These are phyloP conservation scores for Luzula sylvatica DNA, from an alignment of 176 grass and related monocot genomes.

Conservation along the genomic window DNA sequence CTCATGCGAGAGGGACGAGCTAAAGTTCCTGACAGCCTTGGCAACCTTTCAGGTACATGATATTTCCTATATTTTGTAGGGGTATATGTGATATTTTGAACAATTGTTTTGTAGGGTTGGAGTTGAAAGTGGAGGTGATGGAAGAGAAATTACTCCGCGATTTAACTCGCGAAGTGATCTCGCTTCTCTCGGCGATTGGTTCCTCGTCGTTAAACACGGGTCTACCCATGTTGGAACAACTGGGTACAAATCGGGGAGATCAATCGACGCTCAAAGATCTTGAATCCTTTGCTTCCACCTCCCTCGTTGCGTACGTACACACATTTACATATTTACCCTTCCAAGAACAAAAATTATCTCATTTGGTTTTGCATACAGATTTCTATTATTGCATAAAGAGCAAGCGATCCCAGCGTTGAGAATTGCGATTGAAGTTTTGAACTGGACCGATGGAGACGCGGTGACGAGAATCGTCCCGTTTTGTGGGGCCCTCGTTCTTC, in stretches of 20 bases:
- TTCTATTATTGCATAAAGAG: slow-evolving; percentile 48
- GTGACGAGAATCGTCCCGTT: slow-evolving; percentile 69
- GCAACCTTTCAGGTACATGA: slow-evolving; percentile 57
- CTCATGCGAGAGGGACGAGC: slow-evolving; percentile 67
- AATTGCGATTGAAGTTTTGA: slow-evolving; percentile 63
- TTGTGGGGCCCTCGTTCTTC: slow-evolving; percentile 70
- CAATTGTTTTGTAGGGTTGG: slow-evolving; percentile 32
- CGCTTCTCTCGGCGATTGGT: slow-evolving; percentile 61
- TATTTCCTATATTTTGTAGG: no score
- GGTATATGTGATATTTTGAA: no score
- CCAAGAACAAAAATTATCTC: no score
- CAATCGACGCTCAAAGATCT: slow-evolving; percentile 44
- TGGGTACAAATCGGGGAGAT: slow-evolving; percentile 68
- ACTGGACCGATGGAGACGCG: slow-evolving; percentile 89
- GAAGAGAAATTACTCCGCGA: slow-evolving; percentile 93
- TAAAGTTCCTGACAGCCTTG: slow-evolving; percentile 83
- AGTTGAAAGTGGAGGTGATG: slow-evolving; percentile 94
- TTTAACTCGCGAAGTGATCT: slow-evolving; percentile 92
- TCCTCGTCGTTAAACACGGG: slow-evolving; percentile 60
- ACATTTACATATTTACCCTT: neutral
- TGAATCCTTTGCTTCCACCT: slow-evolving; percentile 60
- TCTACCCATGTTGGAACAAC: slow-evolving; percentile 80
- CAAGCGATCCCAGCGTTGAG: slow-evolving; percentile 49
- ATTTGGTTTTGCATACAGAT: slow-evolving; percentile 30
- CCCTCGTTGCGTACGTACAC: slow-evolving; percentile 49